These are phyloP conservation scores for Arthrobotrys musiformis DNA, from an alignment of 2,329 filamentous ascomycete genomes.

Conservation along the genomic window DNA sequence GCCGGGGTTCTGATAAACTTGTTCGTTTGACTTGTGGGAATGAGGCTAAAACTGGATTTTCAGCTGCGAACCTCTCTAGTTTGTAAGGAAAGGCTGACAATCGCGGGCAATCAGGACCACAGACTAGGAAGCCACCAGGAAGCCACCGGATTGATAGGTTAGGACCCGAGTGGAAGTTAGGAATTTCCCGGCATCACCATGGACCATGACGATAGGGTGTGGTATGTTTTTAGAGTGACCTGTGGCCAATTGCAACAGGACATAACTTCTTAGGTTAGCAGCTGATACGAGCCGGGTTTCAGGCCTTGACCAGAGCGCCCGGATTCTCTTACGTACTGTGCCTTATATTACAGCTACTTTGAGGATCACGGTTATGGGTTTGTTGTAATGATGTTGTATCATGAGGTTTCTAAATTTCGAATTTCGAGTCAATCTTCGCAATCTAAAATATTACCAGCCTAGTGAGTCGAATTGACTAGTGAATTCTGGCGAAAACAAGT, in stretches of 20 bases:
- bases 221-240: conserved; percentile 25
- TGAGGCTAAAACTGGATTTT: conserved; percentile 24
- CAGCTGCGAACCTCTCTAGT: conserved; percentile 20
- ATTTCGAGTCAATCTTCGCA: neutral
- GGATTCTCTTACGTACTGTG: conserved; percentile 7
- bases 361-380: neutral
- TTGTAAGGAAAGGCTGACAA: conserved; percentile 37
- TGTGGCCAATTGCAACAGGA: conserved; percentile 21
- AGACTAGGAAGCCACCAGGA: conserved; percentile 8
- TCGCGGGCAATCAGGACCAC: conserved; percentile 9
- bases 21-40: conserved; percentile 24
- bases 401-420: neutral
- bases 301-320: neutral
- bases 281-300: conserved; percentile 37
- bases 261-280: conserved; percentile 2
- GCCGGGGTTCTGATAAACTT: conserved; percentile 14
- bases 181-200: conserved; percentile 1
- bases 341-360: neutral
- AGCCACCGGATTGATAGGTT: conserved; percentile 22
- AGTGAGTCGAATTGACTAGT: too few species aligned
- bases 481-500: too few species aligned
- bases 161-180: conserved; percentile 23
- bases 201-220: neutral
- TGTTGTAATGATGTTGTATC: neutral
- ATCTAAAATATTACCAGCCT: too few species aligned